Base-by-base conservation (phyloP, 2,329 filamentous ascomycete genomes). In the Zymoseptoria crescenta region DNA sequence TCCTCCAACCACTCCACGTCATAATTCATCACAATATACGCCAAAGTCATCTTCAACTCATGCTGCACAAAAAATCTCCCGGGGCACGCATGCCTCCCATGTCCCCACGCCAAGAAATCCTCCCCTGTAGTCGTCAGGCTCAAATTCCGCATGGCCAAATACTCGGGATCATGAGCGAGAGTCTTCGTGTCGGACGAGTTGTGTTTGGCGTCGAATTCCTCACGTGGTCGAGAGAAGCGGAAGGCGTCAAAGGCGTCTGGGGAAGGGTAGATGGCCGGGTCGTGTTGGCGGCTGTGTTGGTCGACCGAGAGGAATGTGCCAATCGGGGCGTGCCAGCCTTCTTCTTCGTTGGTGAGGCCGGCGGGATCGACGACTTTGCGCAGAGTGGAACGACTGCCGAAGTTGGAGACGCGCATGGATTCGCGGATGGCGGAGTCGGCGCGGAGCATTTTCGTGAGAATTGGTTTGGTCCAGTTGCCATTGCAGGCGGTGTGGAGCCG, bases 21-120 rank as follows among this genome's bases (percentile, higher is more conserved):
- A 56, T 75, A 76, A 56, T 75, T 69, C 56, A 73, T 68, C 8
- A 75, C 61, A 29, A 75, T 55, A 56, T 75, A 63, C 0, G 71
- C 70, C 28, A 76, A 64, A 19, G 74, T 63, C 62, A 76, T 72
- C 59, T 76, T 62, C 50, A 62, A 49, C 24, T 62, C 61, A 7
- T 60, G 58, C 45, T 58, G 56, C 4, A 60, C 56, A 45, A 62
- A 60, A 24, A 61, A 76, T 1, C 74, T 68, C 3, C 73, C 74
- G 6, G 74, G 74, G 57, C 69, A 73, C n/a, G 67, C 65, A 63
- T 71, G 69, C 50, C 63, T 63, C 2, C 70, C 69, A 56, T 70
- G 67, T 3, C 69, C 69, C 53, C 70, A 73, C 4, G 68, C 49
- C 29, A 73, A 49, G 50, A 71, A 70, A 13, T 65, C 65, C 29